Conservation (phyloP, 805 yeast species). For the Zygoascus tannicola region DNA sequence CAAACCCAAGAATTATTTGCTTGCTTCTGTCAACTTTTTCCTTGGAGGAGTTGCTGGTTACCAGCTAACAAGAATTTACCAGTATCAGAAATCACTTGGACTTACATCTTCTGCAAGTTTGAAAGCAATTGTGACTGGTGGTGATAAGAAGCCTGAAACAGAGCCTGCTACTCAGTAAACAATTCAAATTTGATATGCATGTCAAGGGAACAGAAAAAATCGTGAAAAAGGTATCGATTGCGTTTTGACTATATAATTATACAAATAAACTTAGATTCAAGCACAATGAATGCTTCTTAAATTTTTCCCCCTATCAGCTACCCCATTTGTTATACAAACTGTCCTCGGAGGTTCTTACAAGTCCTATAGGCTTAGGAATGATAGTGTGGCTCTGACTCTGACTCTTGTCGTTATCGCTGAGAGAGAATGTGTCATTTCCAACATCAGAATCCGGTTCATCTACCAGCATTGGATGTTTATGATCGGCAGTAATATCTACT, state of each 20-base stretch:
- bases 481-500: too few relatives aligned
- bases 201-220: too few relatives aligned
- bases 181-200: too few relatives aligned
- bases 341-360: background rate
- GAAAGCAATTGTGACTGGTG: background rate
- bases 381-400: too few relatives aligned
- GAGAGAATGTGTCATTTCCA: background rate
- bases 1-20: constrained; percentile 71
- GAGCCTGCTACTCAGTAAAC: too few relatives aligned
- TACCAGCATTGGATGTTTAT: too few relatives aligned
- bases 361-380: too few relatives aligned
- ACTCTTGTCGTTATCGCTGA: background rate
- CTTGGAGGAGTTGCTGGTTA: constrained; percentile 81
- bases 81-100: constrained; percentile 57
- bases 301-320: background rate
- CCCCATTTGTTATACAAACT: background rate
- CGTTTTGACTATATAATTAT: too few relatives aligned
- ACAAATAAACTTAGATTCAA: too few relatives aligned
- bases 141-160: too few relatives aligned
- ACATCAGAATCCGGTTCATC: background rate
- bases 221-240: too few relatives aligned
- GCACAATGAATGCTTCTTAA: too few relatives aligned
- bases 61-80: constrained; percentile 64
- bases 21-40: constrained; percentile 93
- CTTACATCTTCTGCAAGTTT: constrained; percentile 41